Evolutionary conservation across 2,329 filamentous ascomycete genomes (phyloP).

Genomic region (Thyridium curvatum): DNA sequence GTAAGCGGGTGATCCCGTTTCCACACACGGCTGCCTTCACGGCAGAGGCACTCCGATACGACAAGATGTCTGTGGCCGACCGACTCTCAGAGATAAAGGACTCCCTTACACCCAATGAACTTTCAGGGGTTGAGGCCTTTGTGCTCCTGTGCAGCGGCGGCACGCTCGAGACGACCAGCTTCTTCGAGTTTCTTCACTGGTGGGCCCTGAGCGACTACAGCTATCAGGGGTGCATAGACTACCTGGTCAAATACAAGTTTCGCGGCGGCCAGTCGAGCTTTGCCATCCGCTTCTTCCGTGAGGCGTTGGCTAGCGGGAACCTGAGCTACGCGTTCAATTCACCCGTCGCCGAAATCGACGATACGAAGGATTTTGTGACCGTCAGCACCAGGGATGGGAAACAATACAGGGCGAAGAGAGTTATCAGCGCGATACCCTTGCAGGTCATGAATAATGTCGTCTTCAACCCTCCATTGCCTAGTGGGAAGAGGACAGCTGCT

Average conservation of each 20-base stretch:
- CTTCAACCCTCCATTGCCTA: constrained; percentile 31
- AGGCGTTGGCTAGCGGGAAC: constrained; percentile 29
- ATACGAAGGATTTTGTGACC: constrained; percentile 18
- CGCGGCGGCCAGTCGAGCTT: constrained; percentile 36
- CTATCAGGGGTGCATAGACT: constrained; percentile 29
- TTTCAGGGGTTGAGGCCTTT: constrained; percentile 29
- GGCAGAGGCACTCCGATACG: constrained; percentile 25
- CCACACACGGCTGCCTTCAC: constrained; percentile 28
- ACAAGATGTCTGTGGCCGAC: constrained; percentile 32
- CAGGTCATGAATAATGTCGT: constrained; percentile 33
- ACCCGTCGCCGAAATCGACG: constrained; percentile 24
- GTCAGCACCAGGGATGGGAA: constrained; percentile 24
- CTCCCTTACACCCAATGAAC: constrained; percentile 32
- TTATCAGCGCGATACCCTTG: constrained; percentile 35
- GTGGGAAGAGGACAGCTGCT: constrained; percentile 26
- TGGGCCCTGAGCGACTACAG: constrained; percentile 36
- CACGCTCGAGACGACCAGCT: constrained; percentile 32
- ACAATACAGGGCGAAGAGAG: constrained; percentile 18
- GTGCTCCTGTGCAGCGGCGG: constrained; percentile 34
- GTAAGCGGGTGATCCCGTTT: constrained; percentile 29
- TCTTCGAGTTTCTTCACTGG: constrained; percentile 42
- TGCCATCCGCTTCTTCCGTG: constrained; percentile 35
- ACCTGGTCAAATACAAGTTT: constrained; percentile 34
- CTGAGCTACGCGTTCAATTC: constrained; percentile 33
- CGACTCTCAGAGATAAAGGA: constrained; percentile 31